Base-by-base conservation (phyloP, 1,139 yeast genomes). In the Debaryomyces sp. region DNA sequence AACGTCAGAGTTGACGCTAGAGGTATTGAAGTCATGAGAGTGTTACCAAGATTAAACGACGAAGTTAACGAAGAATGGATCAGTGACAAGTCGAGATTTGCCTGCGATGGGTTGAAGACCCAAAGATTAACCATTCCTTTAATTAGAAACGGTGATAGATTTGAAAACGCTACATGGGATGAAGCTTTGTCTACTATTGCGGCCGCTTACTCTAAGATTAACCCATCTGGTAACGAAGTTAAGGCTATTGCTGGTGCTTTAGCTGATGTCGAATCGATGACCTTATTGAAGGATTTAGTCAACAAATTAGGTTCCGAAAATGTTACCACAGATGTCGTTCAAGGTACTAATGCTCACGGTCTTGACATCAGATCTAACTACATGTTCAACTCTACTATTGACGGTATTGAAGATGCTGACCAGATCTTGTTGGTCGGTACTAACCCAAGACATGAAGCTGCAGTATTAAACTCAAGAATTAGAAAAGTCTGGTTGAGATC, bases 51-150 rank as follows among this genome's bases (percentile, higher is more conserved):
- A 68, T 77, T 88, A 58, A 89, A 89, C 65, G 96, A 89, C 62
- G 95, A 88, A 55, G 79, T 89, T 60, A 89, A 89, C 66, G 96
- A 89, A 72, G 96, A 89, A 71, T 89, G 96, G 96, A 87, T 89
- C 62, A 83, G 90, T 46, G 96, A 89, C 74, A 89, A 89, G 73
- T 78, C 96, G 26, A 80, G 96, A 64, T 89, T 86, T 62, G 92
- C 96, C 41, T 84, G 85, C 61, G 96, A 89, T 66, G 96, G 95
- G 43, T 81, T 89, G 63, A 87, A 85, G 71, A 87, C 91, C 51
- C 96, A 89, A 76, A 82, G 96, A 66, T 79, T 89, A 61, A 89
- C 96, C 39, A 82, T 85, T 51, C 96, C 96, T 29, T 78, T 89
- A 64, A 76, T 89, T 60, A 85, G 86, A 72, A 78, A 76, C 54